A percentile compares a stretch with the other conserved stretches of the same genome.
phyloP scores from a whole-genome alignment of 257 asterid species.

The Dorcoceras hygrometricum region DNA sequence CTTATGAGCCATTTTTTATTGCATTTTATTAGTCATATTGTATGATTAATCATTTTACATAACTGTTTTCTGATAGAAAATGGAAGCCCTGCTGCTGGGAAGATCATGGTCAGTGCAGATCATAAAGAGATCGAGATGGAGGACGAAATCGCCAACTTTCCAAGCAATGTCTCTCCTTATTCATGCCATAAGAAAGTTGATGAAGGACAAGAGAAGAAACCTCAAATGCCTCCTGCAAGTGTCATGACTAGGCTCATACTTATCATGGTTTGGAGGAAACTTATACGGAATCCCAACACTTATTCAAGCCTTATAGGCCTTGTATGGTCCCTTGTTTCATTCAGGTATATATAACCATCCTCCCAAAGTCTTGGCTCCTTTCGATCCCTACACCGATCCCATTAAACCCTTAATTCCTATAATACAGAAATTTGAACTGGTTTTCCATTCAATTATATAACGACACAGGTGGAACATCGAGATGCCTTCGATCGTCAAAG shows the following conservation, averaged over 20 bases:
- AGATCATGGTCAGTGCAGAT: slow-evolving; percentile 38
- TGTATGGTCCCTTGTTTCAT: slow-evolving; percentile 82
- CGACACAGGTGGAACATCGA: slow-evolving; percentile 71
- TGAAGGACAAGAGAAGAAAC: slow-evolving; percentile 49
- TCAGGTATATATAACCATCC: no score
- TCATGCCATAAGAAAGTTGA: slow-evolving; percentile 57
- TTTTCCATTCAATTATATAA: not conserved
- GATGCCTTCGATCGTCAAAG: slow-evolving; percentile 81
- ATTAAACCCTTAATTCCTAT: no score
- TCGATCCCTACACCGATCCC: no score
- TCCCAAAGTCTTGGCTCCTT: no score
- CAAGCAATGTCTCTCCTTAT: slow-evolving; percentile 50
- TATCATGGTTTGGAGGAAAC: slow-evolving; percentile 95
- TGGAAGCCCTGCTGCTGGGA: slow-evolving; percentile 46
- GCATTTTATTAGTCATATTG: no score
- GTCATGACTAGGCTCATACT: slow-evolving; percentile 91
- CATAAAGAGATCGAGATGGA: slow-evolving; percentile 60
- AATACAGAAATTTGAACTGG: no score
- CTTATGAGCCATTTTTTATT: not conserved
- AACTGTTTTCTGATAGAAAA: slow-evolving; percentile 29
- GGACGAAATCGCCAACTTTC: slow-evolving; percentile 42
- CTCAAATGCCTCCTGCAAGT: slow-evolving; percentile 92
- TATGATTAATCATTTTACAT: not conserved
- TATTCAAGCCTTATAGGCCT: slow-evolving; percentile 83
- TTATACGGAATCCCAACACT: slow-evolving; percentile 91